phyloP scores from a whole-genome alignment of 495 filamentous ascomycete species.

The Xylaria scruposa region DNA sequence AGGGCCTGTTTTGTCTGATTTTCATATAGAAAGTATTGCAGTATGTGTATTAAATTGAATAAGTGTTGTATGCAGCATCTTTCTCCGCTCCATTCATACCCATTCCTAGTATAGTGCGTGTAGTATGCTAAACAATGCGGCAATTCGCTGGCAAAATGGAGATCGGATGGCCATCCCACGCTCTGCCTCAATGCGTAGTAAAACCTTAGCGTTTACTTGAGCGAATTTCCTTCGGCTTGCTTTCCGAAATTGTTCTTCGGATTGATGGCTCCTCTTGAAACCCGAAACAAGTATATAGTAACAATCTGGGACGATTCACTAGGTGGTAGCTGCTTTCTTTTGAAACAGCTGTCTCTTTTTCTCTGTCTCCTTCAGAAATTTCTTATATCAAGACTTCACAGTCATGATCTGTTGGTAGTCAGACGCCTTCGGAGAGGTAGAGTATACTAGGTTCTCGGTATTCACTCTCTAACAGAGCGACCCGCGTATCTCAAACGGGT shows the following conservation, averaged over 20 bases:
- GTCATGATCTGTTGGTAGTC: not conserved
- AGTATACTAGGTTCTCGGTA: not conserved
- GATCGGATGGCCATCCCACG: constrained; percentile 9
- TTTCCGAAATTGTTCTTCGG: not conserved
- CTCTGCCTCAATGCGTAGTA: constrained; percentile 3
- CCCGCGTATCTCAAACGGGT: not conserved
- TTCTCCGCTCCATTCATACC: not conserved
- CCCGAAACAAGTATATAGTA: not conserved
- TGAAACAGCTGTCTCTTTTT: not conserved
- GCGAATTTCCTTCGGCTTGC: not conserved
- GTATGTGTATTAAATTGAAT: constrained; percentile 7
- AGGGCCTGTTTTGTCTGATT: constrained; percentile 1
- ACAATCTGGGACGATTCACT: not conserved
- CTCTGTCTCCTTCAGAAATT: not conserved
- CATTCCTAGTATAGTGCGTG: not conserved
- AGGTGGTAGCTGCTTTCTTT: not conserved
- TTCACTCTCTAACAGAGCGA: not conserved
- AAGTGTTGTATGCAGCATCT: not conserved
- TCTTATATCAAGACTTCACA: not conserved
- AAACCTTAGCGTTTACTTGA: not conserved
- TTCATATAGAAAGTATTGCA: not conserved
- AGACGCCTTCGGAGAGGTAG: not conserved
- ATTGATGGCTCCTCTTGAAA: not conserved
- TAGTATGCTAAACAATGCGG: constrained; percentile 7
- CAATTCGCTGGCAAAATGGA: constrained; percentile 21